Percentiles rank a stretch among this genome's conserved stretches.
phyloP scores from a whole-genome alignment of 108 stramenopile genomes.

The Cyclostephanos tholiformis region DNA sequence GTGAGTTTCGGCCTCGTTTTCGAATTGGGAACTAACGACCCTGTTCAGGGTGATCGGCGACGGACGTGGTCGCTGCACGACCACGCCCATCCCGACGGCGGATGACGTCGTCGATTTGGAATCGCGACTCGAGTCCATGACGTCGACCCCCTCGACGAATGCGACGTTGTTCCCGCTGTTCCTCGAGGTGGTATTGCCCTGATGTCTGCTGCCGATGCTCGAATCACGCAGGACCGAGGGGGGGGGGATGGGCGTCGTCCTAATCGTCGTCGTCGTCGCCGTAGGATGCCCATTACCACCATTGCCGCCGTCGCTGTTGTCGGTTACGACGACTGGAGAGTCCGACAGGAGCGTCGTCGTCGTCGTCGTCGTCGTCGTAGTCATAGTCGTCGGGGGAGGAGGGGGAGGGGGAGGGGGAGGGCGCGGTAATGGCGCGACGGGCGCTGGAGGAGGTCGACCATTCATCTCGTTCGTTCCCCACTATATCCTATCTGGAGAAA shows the following conservation, averaged over 20 bases:
- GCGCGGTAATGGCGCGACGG: too few relatives aligned
- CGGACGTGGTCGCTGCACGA: neutral
- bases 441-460: too few relatives aligned
- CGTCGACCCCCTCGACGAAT: neutral
- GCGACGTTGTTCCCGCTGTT: constrained; percentile 7
- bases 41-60: constrained; percentile 20
- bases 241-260: neutral
- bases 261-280: neutral
- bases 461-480: too few relatives aligned
- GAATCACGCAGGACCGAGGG: neutral
- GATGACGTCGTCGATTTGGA: neutral
- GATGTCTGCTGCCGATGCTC: neutral
- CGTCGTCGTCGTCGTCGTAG: too few relatives aligned
- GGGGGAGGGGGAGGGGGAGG: too few relatives aligned
- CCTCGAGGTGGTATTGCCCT: too few relatives aligned
- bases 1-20: constrained; percentile 44
- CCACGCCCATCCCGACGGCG: neutral
- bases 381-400: too few relatives aligned
- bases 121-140: neutral
- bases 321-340: too few relatives aligned
- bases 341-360: too few relatives aligned
- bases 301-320: too few relatives aligned
- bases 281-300: too few relatives aligned
- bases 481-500: too few relatives aligned
- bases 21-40: constrained; percentile 35